These are phyloP conservation scores for Pilaira anomala DNA, from an alignment of 192 early-diverging fungal genomes.

Conservation along the genomic window DNA sequence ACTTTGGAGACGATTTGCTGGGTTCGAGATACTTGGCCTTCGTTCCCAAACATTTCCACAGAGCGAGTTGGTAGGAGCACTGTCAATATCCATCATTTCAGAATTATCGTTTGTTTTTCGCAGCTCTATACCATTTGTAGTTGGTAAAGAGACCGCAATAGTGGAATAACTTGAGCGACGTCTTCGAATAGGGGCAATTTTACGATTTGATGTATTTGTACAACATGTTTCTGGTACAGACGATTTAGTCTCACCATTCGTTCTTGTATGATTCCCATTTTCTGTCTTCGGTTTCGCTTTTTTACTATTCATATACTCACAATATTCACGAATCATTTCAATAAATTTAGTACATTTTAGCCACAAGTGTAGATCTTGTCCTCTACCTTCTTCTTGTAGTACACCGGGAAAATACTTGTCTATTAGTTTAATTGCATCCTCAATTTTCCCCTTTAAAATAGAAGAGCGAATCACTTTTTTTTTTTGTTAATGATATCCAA, in stretches of 20 bases:
- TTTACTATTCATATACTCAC: conserved; percentile 9
- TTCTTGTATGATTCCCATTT: not conserved
- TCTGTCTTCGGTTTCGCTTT: not conserved
- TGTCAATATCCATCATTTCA: conserved; percentile 10
- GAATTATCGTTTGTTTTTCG: not conserved
- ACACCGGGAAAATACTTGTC: conserved; percentile 67
- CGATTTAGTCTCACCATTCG: too few relatives aligned
- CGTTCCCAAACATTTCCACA: too few relatives aligned
- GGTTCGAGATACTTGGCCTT: too few relatives aligned
- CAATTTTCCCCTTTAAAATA: conserved; percentile 73
- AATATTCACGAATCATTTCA: conserved; percentile 66
- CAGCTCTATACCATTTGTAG: not conserved
- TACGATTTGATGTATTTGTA: not conserved
- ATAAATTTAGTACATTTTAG: conserved; percentile 86
- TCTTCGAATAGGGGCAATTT: not conserved
- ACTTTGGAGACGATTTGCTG: too few relatives aligned
- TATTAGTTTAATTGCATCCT: conserved; percentile 62
- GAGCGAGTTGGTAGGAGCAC: too few relatives aligned
- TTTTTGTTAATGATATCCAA: conserved; percentile 1
- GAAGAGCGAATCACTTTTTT: conserved; percentile 41
- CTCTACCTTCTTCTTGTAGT: conserved; percentile 52
- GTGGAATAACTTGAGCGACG: conserved; percentile 29
- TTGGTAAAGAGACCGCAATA: conserved; percentile 20
- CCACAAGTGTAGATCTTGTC: conserved; percentile 55
- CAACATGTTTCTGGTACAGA: not conserved